These are phyloP conservation scores for Lactifluus volemus DNA, from an alignment of 768 basidiomycete genomes.

Conservation along the genomic window DNA sequence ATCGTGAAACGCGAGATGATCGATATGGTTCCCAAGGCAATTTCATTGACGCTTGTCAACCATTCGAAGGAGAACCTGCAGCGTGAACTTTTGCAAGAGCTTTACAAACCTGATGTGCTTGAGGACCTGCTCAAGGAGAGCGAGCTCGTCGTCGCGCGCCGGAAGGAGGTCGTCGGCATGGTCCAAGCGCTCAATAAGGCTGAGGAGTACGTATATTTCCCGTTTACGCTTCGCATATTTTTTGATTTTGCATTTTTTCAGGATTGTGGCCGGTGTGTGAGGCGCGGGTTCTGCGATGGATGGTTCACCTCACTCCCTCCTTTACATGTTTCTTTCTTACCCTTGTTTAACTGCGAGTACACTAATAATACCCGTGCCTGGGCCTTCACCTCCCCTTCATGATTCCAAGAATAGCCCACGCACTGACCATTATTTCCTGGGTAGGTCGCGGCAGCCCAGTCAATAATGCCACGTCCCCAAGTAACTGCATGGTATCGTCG, in stretches of 20 bases:
- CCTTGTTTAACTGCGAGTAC: constrained; percentile 14
- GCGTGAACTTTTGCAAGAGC: constrained; percentile 85
- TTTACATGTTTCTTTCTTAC: constrained; percentile 1
- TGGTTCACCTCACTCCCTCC: neutral
- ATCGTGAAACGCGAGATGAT: constrained; percentile 99
- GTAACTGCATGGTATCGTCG: neutral
- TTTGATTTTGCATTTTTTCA: constrained; percentile 21
- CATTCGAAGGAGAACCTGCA: constrained; percentile 93
- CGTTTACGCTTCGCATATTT: neutral
- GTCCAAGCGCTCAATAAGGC: constrained; percentile 92
- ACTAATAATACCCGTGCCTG: constrained; percentile 20
- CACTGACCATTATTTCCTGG: neutral
- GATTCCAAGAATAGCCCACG: neutral
- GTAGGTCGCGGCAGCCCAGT: neutral
- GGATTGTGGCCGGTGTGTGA: constrained; percentile 58
- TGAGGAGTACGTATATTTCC: constrained; percentile 62
- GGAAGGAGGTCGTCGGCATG: constrained; percentile 94
- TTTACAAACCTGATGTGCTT: constrained; percentile 95
- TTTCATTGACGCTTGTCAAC: constrained; percentile 83
- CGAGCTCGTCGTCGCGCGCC: constrained; percentile 77
- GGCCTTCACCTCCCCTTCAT: neutral
- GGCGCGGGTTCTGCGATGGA: neutral
- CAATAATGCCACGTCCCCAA: neutral
- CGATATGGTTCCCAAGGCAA: constrained; percentile 98
- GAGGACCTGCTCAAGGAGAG: constrained; percentile 94